Evolutionary conservation across 768 basidiomycete genomes (phyloP), one percentile per base, ranked within the genome.

Genomic region (Pleurotus pulmonarius): DNA sequence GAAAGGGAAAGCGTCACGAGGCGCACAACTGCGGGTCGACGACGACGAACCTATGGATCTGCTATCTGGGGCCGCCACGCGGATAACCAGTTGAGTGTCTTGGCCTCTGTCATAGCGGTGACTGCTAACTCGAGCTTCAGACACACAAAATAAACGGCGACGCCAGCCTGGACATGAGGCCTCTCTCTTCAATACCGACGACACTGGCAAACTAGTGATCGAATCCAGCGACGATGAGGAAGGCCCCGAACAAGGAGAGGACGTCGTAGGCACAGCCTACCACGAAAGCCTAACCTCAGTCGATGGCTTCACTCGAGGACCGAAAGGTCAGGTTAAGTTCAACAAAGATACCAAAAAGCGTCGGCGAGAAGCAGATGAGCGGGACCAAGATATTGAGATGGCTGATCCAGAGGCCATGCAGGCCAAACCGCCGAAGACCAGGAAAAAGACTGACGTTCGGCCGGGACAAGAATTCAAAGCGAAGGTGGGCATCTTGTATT

Each of bases 311-410:
- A 88, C 82, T 2, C 85, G 95, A 25, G 91, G 92, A 20, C 76
- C 85, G 1, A 85, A 83, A 59, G 97, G 97, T 4, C 85, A 83
- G 54, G 72, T 98, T 67, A 95, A 93, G 70, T 98, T 98, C 74
- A 92, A 97, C 76, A 98, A 97, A 69, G 88, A 96, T 65, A 98
- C 94, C 38, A 98, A 95, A 72, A 94, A 96, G 70, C 85, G 94
- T 57, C 74, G 94, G 58, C 81, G 89, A 49, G 86, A 85, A 51
- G 82, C 85, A 57, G 79, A 78, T 58, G 83, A 83, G 15, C 75
- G 74, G 5, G 83, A 79, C 5, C 76, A 73, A 49, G 87, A 90
- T 58, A 75, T 91, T 51, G 89, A 92, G 59, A 88, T 93, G 83
- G 90, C 75, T 22, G 91, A 93, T 58, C 81, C 69, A 0, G 83